Percentiles rank a stretch among this genome's conserved stretches.
These are phyloP conservation scores for Stereum hirsutum DNA, from an alignment of 1,284 basidiomycete species.

Conservation along the genomic window DNA sequence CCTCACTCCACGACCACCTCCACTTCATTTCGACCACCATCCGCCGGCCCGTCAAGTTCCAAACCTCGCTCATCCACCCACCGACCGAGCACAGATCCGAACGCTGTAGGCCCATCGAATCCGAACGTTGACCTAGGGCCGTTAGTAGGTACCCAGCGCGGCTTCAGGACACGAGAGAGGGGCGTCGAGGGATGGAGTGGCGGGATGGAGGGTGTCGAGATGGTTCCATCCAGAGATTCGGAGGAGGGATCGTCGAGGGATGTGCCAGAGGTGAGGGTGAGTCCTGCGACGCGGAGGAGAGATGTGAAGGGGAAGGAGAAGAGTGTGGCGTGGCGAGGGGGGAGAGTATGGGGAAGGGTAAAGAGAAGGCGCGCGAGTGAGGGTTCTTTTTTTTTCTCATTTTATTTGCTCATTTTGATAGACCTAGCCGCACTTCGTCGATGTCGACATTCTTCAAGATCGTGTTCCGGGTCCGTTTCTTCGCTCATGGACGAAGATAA, in stretches of 20 bases:
- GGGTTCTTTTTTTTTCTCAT: too few species aligned
- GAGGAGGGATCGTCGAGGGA: slow-evolving; percentile 53
- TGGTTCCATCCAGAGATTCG: slow-evolving; percentile 28
- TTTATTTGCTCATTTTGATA: too few species aligned
- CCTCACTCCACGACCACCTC: too few species aligned
- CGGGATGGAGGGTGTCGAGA: slow-evolving; percentile 56
- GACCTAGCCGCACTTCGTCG: too few species aligned
- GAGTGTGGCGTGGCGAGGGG: too few species aligned
- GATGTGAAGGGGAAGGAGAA: slow-evolving; percentile 21
- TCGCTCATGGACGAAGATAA: too few species aligned
- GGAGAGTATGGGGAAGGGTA: too few species aligned
- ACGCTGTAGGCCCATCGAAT: slow-evolving; percentile 5
- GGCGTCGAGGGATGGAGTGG: slow-evolving; percentile 38
- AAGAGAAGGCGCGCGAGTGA: too few species aligned
- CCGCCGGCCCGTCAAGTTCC: too few species aligned
- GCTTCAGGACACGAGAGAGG: slow-evolving; percentile 53
- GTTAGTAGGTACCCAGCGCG: slow-evolving; percentile 56
- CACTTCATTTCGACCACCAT: too few species aligned
- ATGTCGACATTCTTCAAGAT: too few species aligned
- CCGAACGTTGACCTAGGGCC: slow-evolving; percentile 50
- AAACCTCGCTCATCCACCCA: too few species aligned
- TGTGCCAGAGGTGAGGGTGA: slow-evolving; percentile 16
- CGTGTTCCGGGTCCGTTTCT: slow-evolving; percentile 5
- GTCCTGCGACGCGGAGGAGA: slow-evolving; percentile 11
- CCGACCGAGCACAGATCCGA: neutral